phyloP scores from a whole-genome alignment of 2,329 filamentous ascomycete species.

The Beauveria scarabaeidicola region DNA sequence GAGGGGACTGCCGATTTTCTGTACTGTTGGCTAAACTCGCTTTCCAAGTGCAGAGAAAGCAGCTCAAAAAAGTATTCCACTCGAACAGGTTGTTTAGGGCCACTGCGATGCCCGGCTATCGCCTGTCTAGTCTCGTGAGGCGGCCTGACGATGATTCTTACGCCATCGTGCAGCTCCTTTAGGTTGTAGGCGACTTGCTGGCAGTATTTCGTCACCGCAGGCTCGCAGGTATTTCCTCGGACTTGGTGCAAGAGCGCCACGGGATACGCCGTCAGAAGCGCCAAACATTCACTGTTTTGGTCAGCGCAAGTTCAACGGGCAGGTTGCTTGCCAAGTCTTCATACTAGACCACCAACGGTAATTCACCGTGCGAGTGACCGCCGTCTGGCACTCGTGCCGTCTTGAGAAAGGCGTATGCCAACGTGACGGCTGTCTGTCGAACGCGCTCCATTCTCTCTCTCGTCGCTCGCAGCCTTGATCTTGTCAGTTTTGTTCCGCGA shows the following conservation, averaged over 20 bases:
- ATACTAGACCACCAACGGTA: slow-evolving; percentile 19
- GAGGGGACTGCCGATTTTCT: slow-evolving; percentile 12
- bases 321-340: not conserved
- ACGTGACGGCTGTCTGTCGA: slow-evolving; percentile 13
- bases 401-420: slow-evolving; percentile 19
- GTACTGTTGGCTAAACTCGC: slow-evolving; percentile 14
- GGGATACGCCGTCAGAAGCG: slow-evolving; percentile 19
- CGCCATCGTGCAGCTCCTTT: slow-evolving; percentile 13
- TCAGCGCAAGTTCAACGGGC: slow-evolving; percentile 3
- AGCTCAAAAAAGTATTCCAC: slow-evolving; percentile 21
- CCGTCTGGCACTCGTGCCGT: slow-evolving; percentile 3
- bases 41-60: slow-evolving; percentile 19
- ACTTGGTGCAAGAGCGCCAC: slow-evolving; percentile 20
- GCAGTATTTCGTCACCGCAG: slow-evolving; percentile 18
- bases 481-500: not conserved
- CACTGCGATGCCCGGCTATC: not conserved
- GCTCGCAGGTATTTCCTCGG: slow-evolving; percentile 18
- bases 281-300: slow-evolving; percentile 19
- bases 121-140: not conserved
- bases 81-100: not conserved
- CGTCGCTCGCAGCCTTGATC: slow-evolving; percentile 13
- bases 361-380: slow-evolving; percentile 2
- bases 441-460: slow-evolving; percentile 19
- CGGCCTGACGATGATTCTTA: not conserved
- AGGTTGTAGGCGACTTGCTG: slow-evolving; percentile 14